phyloP scores from a whole-genome alignment of 2,329 filamentous ascomycete genomes.

The Sarocladium strictum region DNA sequence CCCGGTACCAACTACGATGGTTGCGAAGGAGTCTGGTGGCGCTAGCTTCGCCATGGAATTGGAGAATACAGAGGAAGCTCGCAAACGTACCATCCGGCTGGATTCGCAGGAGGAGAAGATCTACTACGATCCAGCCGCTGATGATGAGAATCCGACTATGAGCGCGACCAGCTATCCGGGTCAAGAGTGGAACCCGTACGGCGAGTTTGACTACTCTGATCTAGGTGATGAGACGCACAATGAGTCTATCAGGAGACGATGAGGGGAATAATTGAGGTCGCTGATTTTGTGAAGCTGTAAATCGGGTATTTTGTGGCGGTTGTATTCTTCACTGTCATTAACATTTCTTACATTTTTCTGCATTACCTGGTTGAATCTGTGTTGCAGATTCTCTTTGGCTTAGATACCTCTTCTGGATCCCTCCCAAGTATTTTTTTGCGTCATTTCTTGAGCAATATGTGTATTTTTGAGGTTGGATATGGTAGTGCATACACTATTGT shows the following conservation, averaged over 20 bases:
- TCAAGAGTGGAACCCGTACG: conserved; percentile 62
- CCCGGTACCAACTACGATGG: neutral
- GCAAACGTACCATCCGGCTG: conserved; percentile 37
- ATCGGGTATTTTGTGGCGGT: too few species aligned
- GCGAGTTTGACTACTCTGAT: conserved; percentile 24
- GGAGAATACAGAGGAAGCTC: conserved; percentile 36
- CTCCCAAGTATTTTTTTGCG: too few species aligned
- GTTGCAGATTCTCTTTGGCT: too few species aligned
- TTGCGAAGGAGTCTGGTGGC: conserved; percentile 10
- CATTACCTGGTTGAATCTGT: too few species aligned
- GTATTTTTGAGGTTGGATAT: too few species aligned
- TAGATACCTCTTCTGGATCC: too few species aligned
- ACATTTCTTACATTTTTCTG: too few species aligned
- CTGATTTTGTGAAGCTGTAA: neutral
- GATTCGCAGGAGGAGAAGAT: conserved; percentile 50
- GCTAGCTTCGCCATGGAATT: conserved; percentile 26
- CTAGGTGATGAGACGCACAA: neutral
- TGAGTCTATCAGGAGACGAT: neutral
- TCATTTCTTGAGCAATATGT: too few species aligned
- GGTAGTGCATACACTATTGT: too few species aligned
- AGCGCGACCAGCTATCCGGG: conserved; percentile 63
- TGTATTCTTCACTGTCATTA: too few species aligned
- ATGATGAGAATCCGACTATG: conserved; percentile 48
- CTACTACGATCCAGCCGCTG: conserved; percentile 25
- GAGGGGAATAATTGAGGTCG: neutral